Percentiles rank a stretch among this genome's conserved stretches.
Conservation (phyloP, 306 rosid species). For the Begonia fuchsioides region DNA sequence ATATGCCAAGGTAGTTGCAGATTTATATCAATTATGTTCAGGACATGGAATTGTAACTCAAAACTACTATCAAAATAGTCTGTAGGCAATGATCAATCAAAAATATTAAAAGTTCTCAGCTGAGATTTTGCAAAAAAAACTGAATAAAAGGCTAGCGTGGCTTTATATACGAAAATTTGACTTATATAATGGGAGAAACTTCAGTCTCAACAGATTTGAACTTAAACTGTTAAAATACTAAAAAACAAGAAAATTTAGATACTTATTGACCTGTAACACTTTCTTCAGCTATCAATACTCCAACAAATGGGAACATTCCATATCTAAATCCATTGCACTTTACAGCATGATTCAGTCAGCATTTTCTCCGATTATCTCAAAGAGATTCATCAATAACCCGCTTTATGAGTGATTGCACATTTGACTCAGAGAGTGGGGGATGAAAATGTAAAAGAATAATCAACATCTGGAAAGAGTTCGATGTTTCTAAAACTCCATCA, state of each 20-base stretch:
- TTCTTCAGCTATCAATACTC: neutral
- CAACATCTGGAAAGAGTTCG: conserved; percentile 2
- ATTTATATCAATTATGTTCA: too few species aligned
- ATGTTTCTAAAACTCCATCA: conserved; percentile 15
- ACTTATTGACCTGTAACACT: neutral
- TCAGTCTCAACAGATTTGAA: neutral
- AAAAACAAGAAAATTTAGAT: neutral
- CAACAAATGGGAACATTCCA: too few species aligned
- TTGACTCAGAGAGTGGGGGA: neutral
- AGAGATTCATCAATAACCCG: neutral
- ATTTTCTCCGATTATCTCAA: neutral
- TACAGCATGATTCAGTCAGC: neutral
- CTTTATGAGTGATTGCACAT: neutral
- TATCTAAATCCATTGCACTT: neutral
- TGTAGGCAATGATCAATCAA: too few species aligned
- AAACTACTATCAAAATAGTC: too few species aligned
- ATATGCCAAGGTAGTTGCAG: too few species aligned
- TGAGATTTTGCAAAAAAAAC: too few species aligned
- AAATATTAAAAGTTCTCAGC: too few species aligned
- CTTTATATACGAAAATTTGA: too few species aligned
- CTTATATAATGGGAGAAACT: too few species aligned
- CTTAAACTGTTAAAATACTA: neutral
- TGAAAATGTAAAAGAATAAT: conserved; percentile 1
- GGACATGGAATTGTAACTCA: too few species aligned
- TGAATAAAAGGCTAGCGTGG: too few species aligned